Evolutionary conservation across 805 yeast species (phyloP).

Genomic region (Grigorovia jiainica): DNA sequence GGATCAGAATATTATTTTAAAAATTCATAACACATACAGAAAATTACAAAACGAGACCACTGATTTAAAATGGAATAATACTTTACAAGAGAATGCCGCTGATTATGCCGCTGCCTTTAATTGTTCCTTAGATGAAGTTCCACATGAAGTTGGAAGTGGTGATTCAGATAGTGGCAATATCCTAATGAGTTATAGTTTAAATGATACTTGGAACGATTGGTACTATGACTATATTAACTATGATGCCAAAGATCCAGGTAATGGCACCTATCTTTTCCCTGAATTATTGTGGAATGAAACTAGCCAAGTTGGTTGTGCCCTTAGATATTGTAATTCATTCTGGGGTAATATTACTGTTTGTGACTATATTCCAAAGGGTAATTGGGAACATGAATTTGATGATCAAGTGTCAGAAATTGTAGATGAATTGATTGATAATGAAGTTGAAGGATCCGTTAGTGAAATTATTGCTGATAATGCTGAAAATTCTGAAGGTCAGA

Average conservation of each 20-base stretch:
- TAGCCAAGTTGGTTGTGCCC: conserved; percentile 59
- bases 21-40: conserved; percentile 34
- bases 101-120: conserved; percentile 40
- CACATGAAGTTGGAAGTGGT: conserved; percentile 45
- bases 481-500: too few species aligned
- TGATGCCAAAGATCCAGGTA: conserved; percentile 42
- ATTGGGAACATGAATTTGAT: conserved; percentile 45
- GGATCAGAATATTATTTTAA: background rate
- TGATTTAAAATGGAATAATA: conserved; percentile 40
- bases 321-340: conserved; percentile 44
- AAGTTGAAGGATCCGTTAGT: too few species aligned
- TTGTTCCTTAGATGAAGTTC: conserved; percentile 48
- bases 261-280: conserved; percentile 61
- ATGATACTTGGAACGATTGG: conserved; percentile 57
- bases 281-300: conserved; percentile 63
- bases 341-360: conserved; percentile 63
- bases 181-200: conserved; percentile 47
- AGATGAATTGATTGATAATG: too few species aligned
- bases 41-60: conserved; percentile 22
- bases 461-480: too few species aligned
- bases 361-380: conserved; percentile 69
- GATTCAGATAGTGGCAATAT: conserved; percentile 79
- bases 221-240: conserved; percentile 53
- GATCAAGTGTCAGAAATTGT: too few species aligned
- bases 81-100: conserved; percentile 39